Evolutionary conservation across 345 rosid species (phyloP), one percentile per base, ranked within the genome.

Genomic region (Populus deltoides): DNA sequence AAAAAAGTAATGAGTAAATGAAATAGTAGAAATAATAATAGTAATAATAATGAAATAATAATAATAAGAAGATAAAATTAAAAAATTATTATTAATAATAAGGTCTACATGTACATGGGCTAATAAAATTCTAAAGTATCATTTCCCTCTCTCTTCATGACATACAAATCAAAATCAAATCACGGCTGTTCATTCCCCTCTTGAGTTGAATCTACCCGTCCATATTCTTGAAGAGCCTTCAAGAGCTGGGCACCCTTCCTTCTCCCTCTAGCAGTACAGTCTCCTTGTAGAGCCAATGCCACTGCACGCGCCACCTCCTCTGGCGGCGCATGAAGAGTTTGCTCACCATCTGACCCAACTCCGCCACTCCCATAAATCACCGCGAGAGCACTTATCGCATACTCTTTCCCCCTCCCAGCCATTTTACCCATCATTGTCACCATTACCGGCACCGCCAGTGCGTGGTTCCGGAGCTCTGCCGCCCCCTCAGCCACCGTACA

Each of bases 231-330:
- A 0, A 94, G 90, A 12, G 87, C 85, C 88, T 89, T 91, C 86
- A 94, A 84, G 59, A 94, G 80, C 85, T 94, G 96, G 79, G 86
- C 78, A 85, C 93, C 98, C 78, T 94, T 94, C 84, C 98, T 86
- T 85, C 83, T 88, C 8, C 91, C 97, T 73, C 94, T 86, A 20
- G 85, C 85, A 1, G 97, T 94, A 68, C 97, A 92, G 77, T 90
- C 94, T 53, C 91, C 97, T 71, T 88, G 91, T 9, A 94, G 77
- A 24, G 98, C 97, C 81, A 94, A 69, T 35, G 75, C 87, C 76
- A 94, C 97, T 73, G 97, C 98, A 31, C 94, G 84, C 55, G 94
- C 97, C 83, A 94, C 96, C 82, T 88, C 98, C 78, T 92, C 92
- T 70, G 97, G 90, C 36, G 94, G 97, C 47, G 97, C 98, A 59